phyloP scores from a whole-genome alignment of 108 stramenopile species.

The Poteriospumella lacustris region DNA sequence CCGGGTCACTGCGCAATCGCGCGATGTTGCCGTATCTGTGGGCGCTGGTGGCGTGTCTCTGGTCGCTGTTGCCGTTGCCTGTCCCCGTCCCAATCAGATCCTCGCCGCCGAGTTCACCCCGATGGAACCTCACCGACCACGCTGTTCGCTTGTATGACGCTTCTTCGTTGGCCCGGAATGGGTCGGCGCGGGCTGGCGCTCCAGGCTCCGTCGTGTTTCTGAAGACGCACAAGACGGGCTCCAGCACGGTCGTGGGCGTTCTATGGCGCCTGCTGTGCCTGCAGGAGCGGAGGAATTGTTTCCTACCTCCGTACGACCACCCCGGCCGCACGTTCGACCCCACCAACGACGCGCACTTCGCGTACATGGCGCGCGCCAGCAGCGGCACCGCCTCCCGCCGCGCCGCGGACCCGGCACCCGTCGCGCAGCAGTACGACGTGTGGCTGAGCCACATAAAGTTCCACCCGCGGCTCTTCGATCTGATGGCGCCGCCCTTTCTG shows the following conservation, averaged over 20 bases:
- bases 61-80: too few relatives aligned
- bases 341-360: neutral
- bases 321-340: neutral
- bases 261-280: neutral
- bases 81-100: too few relatives aligned
- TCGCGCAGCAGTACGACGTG: too few relatives aligned
- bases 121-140: too few relatives aligned
- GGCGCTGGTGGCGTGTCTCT: too few relatives aligned
- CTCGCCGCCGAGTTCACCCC: too few relatives aligned
- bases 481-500: neutral
- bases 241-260: neutral
- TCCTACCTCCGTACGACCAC: neutral
- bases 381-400: neutral
- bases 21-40: too few relatives aligned
- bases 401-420: neutral
- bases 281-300: neutral
- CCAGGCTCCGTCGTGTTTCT: too few relatives aligned
- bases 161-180: too few relatives aligned
- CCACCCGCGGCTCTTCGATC: neutral
- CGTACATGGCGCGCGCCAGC: neutral
- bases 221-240: neutral
- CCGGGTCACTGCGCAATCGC: too few relatives aligned
- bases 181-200: too few relatives aligned
- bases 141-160: too few relatives aligned
- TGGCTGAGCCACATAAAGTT: neutral